phyloP scores from a whole-genome alignment of 139 green algal genomes.

The Micractinium sp. region DNA sequence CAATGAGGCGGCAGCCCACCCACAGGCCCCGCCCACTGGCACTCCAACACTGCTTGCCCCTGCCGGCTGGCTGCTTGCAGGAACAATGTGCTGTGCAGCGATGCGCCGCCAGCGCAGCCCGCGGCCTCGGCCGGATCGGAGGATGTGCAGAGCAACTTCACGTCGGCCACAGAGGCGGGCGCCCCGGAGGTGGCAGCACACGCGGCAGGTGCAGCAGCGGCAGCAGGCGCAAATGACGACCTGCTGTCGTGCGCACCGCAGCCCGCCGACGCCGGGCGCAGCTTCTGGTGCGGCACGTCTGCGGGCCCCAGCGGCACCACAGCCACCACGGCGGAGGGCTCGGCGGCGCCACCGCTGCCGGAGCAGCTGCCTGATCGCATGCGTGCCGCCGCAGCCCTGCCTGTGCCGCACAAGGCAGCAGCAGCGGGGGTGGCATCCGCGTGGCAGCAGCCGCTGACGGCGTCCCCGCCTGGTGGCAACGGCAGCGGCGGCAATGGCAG shows the following conservation, averaged over 20 bases:
- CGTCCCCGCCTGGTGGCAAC: not conserved
- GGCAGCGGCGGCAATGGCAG: not conserved
- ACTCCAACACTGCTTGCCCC: too few species aligned
- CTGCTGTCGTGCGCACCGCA: not conserved
- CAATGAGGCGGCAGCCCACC: too few species aligned
- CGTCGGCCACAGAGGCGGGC: too few species aligned
- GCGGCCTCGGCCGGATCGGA: not conserved
- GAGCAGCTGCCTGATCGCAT: too few species aligned
- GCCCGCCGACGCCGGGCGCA: not conserved
- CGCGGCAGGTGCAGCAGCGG: not conserved
- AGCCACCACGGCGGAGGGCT: too few species aligned
- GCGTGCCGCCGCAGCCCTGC: not conserved
- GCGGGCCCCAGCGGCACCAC: too few species aligned
- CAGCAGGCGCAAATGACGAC: not conserved
- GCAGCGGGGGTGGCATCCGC: not conserved
- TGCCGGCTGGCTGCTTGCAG: not conserved
- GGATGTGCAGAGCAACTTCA: conserved; percentile 32
- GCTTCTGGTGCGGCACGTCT: not conserved
- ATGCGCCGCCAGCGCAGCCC: not conserved
- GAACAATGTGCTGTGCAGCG: not conserved
- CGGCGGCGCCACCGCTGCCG: too few species aligned
- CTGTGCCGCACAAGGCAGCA: not conserved
- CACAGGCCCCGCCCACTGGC: not conserved
- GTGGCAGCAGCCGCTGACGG: not conserved
- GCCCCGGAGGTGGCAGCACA: not conserved